phyloP scores from a whole-genome alignment of 2,329 filamentous ascomycete species.

The Colletotrichum sp. region DNA sequence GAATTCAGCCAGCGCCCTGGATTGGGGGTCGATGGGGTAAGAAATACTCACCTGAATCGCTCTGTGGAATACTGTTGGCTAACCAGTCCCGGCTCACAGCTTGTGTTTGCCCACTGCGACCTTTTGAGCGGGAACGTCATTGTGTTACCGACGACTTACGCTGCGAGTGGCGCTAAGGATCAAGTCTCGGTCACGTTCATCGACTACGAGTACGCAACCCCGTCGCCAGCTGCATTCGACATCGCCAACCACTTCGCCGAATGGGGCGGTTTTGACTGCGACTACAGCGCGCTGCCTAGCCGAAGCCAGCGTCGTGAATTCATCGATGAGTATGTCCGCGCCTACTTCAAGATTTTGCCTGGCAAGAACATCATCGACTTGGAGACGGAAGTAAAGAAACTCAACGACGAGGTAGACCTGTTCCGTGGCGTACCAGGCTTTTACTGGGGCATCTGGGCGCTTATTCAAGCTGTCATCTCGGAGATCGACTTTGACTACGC shows the following conservation, averaged over 20 bases:
- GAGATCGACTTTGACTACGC: slow-evolving; percentile 98
- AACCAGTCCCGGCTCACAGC: slow-evolving; percentile 46
- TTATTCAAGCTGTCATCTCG: slow-evolving; percentile 93
- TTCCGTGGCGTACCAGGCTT: slow-evolving; percentile 92
- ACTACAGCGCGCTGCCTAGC: slow-evolving; percentile 83
- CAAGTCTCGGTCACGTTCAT: slow-evolving; percentile 79
- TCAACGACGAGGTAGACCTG: slow-evolving; percentile 82
- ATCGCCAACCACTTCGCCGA: slow-evolving; percentile 98
- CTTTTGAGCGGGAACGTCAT: slow-evolving; percentile 97
- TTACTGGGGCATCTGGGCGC: slow-evolving; percentile 91
- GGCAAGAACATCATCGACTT: slow-evolving; percentile 49
- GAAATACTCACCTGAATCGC: slow-evolving; percentile 31
- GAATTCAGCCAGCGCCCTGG: slow-evolving; percentile 80
- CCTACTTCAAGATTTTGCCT: slow-evolving; percentile 67
- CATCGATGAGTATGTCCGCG: slow-evolving; percentile 79
- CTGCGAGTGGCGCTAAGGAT: slow-evolving; percentile 35
- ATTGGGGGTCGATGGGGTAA: slow-evolving; percentile 76
- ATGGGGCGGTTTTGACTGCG: slow-evolving; percentile 97
- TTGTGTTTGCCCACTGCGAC: slow-evolving; percentile 95
- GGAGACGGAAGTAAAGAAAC: slow-evolving; percentile 68
- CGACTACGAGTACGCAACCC: slow-evolving; percentile 97
- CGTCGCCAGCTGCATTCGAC: slow-evolving; percentile 93
- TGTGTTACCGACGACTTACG: slow-evolving; percentile 62
- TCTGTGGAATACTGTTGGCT: background rate
- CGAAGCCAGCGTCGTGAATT: slow-evolving; percentile 79